phyloP scores from a whole-genome alignment of 148 eudicot genomes.

The Hydrangea macrophylla region DNA sequence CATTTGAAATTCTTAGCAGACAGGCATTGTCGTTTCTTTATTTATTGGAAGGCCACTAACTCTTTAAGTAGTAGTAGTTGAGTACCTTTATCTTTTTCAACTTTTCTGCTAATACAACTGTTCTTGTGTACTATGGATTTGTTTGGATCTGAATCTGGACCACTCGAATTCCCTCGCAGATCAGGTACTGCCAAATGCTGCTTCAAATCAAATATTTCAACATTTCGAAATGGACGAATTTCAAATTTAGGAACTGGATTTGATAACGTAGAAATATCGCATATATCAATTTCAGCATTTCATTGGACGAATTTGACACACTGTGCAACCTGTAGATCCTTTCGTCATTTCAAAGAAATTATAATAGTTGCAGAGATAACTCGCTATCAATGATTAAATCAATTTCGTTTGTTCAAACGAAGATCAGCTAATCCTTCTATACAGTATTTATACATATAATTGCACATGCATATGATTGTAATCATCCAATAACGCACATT shows the following conservation, averaged over 20 bases:
- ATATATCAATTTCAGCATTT: background rate
- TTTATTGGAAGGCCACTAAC: background rate
- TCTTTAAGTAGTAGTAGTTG: background rate
- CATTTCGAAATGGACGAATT: conserved; percentile 18
- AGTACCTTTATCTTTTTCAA: conserved; percentile 71
- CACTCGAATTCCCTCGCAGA: conserved; percentile 37
- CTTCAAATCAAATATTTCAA: conserved; percentile 30
- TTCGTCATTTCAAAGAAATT: background rate
- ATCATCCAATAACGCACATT: background rate
- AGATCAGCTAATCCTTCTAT: no score
- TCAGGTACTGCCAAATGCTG: conserved; percentile 65
- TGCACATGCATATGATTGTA: background rate
- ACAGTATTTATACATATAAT: background rate
- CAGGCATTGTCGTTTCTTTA: background rate
- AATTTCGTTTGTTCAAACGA: background rate
- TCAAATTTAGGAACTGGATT: conserved; percentile 6
- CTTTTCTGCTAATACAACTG: conserved; percentile 37
- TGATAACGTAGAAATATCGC: background rate
- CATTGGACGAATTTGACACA: no score
- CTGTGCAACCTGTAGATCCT: no score
- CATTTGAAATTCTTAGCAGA: conserved; percentile 9
- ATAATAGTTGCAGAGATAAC: background rate
- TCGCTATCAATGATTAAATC: background rate
- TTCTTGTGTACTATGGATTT: conserved; percentile 36
- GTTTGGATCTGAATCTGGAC: conserved; percentile 70